These are phyloP conservation scores for Pisolithus thermaeus DNA, from an alignment of 1,284 basidiomycete genomes.

Conservation along the genomic window DNA sequence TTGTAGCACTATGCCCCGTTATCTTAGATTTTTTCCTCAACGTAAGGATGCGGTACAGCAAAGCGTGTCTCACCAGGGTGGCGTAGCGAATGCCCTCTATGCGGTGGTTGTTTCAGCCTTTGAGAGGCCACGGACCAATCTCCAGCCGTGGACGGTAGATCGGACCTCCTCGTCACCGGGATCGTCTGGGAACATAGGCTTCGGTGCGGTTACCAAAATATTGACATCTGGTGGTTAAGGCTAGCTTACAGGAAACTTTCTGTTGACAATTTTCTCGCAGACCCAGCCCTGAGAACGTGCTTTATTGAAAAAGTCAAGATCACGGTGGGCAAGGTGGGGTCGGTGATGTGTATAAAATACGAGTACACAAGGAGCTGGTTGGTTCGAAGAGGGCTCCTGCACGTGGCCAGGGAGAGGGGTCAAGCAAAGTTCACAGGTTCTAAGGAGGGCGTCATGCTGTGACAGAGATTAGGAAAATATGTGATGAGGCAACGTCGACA, in stretches of 20 bases:
- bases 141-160: conserved; percentile 77
- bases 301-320: conserved; percentile 79
- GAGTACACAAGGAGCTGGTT: conserved; percentile 53
- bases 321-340: conserved; percentile 78
- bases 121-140: conserved; percentile 33
- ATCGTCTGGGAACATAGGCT: conserved; percentile 89
- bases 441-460: conserved; percentile 79
- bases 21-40: too few species aligned
- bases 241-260: conserved; percentile 53
- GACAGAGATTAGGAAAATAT: neutral
- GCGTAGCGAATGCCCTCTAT: neutral
- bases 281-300: conserved; percentile 68
- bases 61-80: too few species aligned
- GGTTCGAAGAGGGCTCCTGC: neutral
- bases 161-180: conserved; percentile 70
- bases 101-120: neutral
- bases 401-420: conserved; percentile 5
- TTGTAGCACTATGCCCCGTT: neutral
- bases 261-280: conserved; percentile 68
- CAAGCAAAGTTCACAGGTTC: conserved; percentile 59
- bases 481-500: neutral
- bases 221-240: neutral
- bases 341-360: conserved; percentile 94
- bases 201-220: conserved; percentile 3
- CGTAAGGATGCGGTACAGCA: too few species aligned